Conservation (phyloP, 768 basidiomycete genomes). For the Omphalotus guepiniiformis region DNA sequence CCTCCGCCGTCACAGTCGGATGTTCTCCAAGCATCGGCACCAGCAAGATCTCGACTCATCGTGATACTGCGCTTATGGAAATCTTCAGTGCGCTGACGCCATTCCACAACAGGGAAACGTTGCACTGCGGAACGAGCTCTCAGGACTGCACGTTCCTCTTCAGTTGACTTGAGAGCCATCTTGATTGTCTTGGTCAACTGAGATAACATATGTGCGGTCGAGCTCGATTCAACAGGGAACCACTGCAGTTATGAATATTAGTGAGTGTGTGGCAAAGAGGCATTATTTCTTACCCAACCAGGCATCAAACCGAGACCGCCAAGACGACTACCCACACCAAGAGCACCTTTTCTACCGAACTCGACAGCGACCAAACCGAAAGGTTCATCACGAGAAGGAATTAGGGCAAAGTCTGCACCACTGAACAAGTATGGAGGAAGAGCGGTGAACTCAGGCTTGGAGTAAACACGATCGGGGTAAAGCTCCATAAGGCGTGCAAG, state of each 20-base stretch:
- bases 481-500: constrained; percentile 91
- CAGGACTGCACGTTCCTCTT: constrained; percentile 89
- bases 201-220: constrained; percentile 92
- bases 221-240: constrained; percentile 95
- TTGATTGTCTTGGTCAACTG: constrained; percentile 95
- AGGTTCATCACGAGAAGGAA: constrained; percentile 94
- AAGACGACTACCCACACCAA: constrained; percentile 91
- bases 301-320: constrained; percentile 97
- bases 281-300: constrained; percentile 72
- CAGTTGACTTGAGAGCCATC: constrained; percentile 85
- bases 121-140: constrained; percentile 93
- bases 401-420: constrained; percentile 93
- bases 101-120: constrained; percentile 96
- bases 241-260: constrained; percentile 46
- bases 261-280: background rate
- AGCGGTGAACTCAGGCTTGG: constrained; percentile 98
- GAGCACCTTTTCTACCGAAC: constrained; percentile 93
- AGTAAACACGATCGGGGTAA: constrained; percentile 90
- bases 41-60: constrained; percentile 65
- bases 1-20: constrained; percentile 59
- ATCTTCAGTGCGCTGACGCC: constrained; percentile 95
- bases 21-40: constrained; percentile 71
- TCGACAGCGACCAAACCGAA: constrained; percentile 96
- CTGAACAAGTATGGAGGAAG: constrained; percentile 91
- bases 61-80: constrained; percentile 86